A percentile compares a stretch with the other conserved stretches of the same genome.
phyloP scores from a whole-genome alignment of 495 filamentous ascomycete species.

The Clohesyomyces aquaticus region DNA sequence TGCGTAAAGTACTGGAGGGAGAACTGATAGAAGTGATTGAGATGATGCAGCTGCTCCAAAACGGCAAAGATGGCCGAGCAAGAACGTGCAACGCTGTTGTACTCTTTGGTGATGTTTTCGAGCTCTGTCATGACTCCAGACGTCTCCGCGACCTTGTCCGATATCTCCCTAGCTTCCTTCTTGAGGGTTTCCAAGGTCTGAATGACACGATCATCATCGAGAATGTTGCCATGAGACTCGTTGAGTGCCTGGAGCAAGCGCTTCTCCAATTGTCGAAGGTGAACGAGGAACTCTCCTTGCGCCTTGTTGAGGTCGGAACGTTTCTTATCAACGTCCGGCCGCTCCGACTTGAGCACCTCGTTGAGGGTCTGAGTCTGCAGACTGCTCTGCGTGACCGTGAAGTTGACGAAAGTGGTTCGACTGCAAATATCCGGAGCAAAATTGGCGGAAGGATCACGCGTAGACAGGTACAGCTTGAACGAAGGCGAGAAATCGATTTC shows the following conservation, averaged over 20 bases:
- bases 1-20: constrained; percentile 96
- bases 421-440: constrained; percentile 99
- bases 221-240: constrained; percentile 95
- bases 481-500: constrained; percentile 99
- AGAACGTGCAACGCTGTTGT: constrained; percentile 86
- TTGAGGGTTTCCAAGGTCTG: constrained; percentile 97
- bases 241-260: constrained; percentile 92
- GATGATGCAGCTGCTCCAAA: constrained; percentile 93
- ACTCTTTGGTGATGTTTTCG: constrained; percentile 89
- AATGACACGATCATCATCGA: constrained; percentile 97
- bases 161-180: constrained; percentile 94
- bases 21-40: constrained; percentile 99
- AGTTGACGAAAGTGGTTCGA: constrained; percentile 98
- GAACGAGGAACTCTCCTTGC: constrained; percentile 97
- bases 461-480: constrained; percentile 95
- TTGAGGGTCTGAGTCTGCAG: constrained; percentile 96
- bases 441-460: constrained; percentile 89
- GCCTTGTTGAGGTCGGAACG: constrained; percentile 96
- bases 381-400: constrained; percentile 98
- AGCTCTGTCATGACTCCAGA: constrained; percentile 98
- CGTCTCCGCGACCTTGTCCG: constrained; percentile 91
- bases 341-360: constrained; percentile 93
- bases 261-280: constrained; percentile 95
- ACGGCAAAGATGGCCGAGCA: constrained; percentile 97
- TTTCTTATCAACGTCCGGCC: constrained; percentile 96